phyloP scores from a whole-genome alignment of 148 eudicot species.

The Amaranthus palmeri region DNA sequence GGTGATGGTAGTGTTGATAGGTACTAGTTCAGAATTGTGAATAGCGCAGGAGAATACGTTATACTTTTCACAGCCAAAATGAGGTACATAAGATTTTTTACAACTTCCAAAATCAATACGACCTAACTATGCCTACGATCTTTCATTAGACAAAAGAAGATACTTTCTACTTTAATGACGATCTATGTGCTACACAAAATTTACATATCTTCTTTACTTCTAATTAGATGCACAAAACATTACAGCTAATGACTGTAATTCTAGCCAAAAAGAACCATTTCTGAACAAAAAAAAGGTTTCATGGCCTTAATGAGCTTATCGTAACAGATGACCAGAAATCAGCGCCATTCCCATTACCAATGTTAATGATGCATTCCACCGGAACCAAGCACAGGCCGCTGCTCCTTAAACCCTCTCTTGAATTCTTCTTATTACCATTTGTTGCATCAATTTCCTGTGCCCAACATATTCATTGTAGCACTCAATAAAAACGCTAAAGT shows the following conservation, averaged over 20 bases:
- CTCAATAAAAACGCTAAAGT: neutral
- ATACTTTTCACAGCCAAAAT: neutral
- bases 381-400: conserved; percentile 37
- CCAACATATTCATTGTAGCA: neutral
- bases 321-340: conserved; percentile 38
- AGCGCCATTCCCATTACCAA: conserved; percentile 28
- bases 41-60: neutral
- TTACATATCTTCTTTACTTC: conserved; percentile 19
- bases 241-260: neutral
- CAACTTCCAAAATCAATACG: neutral
- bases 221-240: conserved; percentile 7
- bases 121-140: neutral
- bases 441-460: conserved; percentile 17
- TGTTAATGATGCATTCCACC: conserved; percentile 15
- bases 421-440: neutral
- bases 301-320: neutral
- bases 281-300: neutral
- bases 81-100: neutral
- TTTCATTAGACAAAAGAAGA: neutral
- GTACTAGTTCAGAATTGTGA: too few relatives aligned
- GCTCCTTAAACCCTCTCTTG: conserved; percentile 24
- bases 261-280: neutral
- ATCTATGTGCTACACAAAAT: conserved; percentile 13
- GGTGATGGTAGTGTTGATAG: too few relatives aligned
- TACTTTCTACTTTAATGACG: neutral